Conservation (phyloP, 495 filamentous ascomycete species). For the Lepidopterella palustris region DNA sequence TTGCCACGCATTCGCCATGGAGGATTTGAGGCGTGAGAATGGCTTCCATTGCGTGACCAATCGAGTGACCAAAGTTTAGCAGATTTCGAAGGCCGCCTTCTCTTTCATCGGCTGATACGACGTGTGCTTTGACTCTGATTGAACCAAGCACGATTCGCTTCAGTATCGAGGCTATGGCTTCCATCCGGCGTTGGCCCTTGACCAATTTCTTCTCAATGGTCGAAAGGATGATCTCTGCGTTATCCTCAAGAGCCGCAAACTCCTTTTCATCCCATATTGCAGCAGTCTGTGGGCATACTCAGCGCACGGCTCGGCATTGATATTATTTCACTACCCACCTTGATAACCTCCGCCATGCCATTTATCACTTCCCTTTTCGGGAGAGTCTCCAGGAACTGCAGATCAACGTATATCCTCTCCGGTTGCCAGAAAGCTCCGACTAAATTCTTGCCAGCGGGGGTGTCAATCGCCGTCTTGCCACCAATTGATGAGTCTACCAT, state of each 20-base stretch:
- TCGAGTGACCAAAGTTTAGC: conserved; percentile 96
- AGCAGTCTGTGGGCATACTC: too few relatives aligned
- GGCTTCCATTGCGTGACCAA: conserved; percentile 93
- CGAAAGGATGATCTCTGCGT: conserved; percentile 65
- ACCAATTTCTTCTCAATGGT: conserved; percentile 49
- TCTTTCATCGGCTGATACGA: conserved; percentile 87
- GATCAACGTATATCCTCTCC: conserved; percentile 84
- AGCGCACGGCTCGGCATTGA: conserved; percentile 3
- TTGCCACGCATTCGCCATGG: conserved; percentile 91
- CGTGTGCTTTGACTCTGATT: conserved; percentile 82
- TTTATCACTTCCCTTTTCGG: conserved; percentile 94
- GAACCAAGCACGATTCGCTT: conserved; percentile 86
- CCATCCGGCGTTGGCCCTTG: conserved; percentile 48
- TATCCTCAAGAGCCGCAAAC: conserved; percentile 77
- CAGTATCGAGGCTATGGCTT: conserved; percentile 64
- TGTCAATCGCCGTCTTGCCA: conserved; percentile 97
- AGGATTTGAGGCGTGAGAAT: conserved; percentile 92
- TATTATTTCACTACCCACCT: conserved; percentile 39
- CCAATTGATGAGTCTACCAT: conserved; percentile 99
- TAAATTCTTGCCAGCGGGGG: conserved; percentile 93
- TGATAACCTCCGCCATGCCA: conserved; percentile 97
- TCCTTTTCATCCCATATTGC: conserved; percentile 90
- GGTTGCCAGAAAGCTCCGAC: conserved; percentile 97
- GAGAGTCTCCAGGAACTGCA: conserved; percentile 85
- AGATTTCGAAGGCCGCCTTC: conserved; percentile 93